These are phyloP conservation scores for Chlorella sp. DNA, from an alignment of 139 green algal genomes.

Conservation along the genomic window DNA sequence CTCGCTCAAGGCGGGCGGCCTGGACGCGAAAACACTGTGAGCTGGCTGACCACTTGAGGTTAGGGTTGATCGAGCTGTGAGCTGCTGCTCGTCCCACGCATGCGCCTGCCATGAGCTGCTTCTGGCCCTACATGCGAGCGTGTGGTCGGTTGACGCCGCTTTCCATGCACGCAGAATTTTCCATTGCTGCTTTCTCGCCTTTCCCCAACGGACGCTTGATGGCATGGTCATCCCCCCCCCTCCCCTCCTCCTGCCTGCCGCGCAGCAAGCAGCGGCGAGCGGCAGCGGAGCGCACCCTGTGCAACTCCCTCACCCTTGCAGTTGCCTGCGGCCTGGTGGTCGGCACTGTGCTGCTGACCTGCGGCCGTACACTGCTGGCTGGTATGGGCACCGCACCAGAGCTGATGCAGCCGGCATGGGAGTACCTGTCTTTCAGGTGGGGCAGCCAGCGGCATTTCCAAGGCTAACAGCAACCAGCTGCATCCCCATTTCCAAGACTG, in stretches of 20 bases:
- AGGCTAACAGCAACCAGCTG: no score
- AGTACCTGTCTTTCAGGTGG: slow-evolving; percentile 49
- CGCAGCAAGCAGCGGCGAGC: slow-evolving; percentile 20
- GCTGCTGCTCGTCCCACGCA: no score
- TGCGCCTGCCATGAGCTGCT: no score
- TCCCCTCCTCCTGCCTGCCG: background rate
- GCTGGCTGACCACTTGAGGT: no score
- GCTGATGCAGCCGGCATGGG: slow-evolving; percentile 47
- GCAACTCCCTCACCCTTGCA: slow-evolving; percentile 52
- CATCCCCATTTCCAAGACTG: no score
- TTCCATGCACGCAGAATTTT: background rate
- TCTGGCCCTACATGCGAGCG: no score
- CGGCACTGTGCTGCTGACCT: slow-evolving; percentile 30
- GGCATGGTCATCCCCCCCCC: background rate
- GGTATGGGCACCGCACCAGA: slow-evolving; percentile 56
- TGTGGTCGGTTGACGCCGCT: no score
- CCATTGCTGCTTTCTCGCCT: no score
- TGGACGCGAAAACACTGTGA: slow-evolving; percentile 20
- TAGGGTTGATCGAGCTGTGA: no score
- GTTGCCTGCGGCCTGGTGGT: slow-evolving; percentile 37
- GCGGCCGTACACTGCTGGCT: slow-evolving; percentile 46
- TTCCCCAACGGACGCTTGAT: no score
- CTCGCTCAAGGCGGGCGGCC: slow-evolving; percentile 7
- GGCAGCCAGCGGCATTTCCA: no score
- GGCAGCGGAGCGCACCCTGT: slow-evolving; percentile 31